phyloP scores from a whole-genome alignment of 2,329 filamentous ascomycete genomes.

The Stagonosporopsis vannaccii region DNA sequence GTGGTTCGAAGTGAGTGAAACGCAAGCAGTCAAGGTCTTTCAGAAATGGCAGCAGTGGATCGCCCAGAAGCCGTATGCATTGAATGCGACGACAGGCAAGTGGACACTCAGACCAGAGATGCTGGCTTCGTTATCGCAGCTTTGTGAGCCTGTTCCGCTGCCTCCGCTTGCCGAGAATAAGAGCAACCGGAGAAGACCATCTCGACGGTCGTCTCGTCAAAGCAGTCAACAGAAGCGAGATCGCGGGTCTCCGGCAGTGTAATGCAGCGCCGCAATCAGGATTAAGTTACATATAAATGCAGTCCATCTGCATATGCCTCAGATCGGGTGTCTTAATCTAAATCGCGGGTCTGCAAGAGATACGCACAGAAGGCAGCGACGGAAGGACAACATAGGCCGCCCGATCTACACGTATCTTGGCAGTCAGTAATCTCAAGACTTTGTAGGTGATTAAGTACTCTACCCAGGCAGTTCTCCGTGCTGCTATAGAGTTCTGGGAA shows the following conservation, averaged over 20 bases:
- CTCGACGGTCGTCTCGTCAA: neutral
- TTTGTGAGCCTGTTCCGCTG: neutral
- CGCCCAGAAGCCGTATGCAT: slow-evolving; percentile 13
- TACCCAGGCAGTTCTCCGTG: too few species aligned
- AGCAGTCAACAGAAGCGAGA: neutral
- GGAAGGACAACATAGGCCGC: too few species aligned
- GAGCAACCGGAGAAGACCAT: neutral
- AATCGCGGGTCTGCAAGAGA: too few species aligned
- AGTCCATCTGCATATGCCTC: too few species aligned
- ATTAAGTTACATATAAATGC: too few species aligned
- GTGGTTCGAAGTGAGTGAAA: slow-evolving; percentile 77
- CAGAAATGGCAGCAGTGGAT: slow-evolving; percentile 26
- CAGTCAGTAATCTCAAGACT: too few species aligned
- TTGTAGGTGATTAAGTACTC: too few species aligned
- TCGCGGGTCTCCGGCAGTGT: neutral
- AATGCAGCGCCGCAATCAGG: too few species aligned
- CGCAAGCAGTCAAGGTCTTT: slow-evolving; percentile 16
- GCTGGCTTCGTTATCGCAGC: neutral
- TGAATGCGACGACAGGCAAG: neutral
- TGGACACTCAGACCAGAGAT: slow-evolving; percentile 15
- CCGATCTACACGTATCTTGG: too few species aligned
- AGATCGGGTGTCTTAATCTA: too few species aligned
- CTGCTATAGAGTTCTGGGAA: too few species aligned
- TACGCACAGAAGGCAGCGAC: too few species aligned
- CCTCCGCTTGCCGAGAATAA: neutral